Conservation (phyloP, 257 asterid species). For the Verbena officinalis region DNA sequence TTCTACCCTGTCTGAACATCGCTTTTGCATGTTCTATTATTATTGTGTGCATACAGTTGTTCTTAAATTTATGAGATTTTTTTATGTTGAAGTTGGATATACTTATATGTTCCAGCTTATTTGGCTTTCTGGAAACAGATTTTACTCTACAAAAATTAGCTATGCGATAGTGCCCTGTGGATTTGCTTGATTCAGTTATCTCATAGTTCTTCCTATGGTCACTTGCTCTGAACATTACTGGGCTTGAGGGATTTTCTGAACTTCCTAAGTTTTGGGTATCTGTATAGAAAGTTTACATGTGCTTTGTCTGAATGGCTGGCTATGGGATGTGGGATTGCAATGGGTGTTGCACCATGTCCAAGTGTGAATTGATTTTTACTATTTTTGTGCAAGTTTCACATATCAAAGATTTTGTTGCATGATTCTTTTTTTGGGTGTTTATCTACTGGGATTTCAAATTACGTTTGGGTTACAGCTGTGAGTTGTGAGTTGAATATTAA, state of each 20-base stretch:
- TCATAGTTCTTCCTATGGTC: neutral
- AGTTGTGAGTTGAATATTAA: neutral
- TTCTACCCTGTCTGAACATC: constrained; percentile 20
- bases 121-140: neutral
- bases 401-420: constrained; percentile 5
- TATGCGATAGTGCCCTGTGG: neutral
- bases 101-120: constrained; percentile 2
- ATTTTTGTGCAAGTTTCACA: neutral
- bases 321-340: neutral
- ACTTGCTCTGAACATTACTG: neutral
- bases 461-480: neutral
- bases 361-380: neutral
- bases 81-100: constrained; percentile 1
- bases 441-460: neutral
- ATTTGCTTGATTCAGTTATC: constrained; percentile 11
- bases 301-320: constrained; percentile 8
- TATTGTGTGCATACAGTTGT: neutral
- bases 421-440: neutral
- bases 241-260: constrained; percentile 7
- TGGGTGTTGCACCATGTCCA: neutral
- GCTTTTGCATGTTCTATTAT: neutral
- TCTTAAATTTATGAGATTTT: neutral
- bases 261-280: constrained; percentile 1
- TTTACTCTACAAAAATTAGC: neutral
- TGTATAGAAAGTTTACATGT: neutral